Percentiles rank a stretch among this genome's conserved stretches.
phyloP scores from a whole-genome alignment of 768 basidiomycete species.

The Lentinula raphanica region DNA sequence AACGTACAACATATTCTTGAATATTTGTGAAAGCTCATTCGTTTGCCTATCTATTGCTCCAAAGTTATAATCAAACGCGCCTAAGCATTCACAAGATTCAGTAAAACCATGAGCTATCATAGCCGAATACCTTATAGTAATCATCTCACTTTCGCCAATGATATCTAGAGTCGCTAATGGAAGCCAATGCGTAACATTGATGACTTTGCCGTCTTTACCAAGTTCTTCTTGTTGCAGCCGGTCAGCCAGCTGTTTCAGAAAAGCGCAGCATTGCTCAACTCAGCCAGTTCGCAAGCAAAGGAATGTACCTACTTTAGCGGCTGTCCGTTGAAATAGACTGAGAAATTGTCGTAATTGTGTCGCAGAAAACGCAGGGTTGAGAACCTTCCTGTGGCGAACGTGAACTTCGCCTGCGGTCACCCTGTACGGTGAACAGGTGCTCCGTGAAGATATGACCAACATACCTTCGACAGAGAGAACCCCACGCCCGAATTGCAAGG shows the following conservation, averaged over 20 bases:
- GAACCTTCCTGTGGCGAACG: slow-evolving; percentile 23
- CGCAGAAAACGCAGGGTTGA: slow-evolving; percentile 23
- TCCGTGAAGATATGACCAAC: not conserved
- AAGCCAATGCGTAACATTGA: slow-evolving; percentile 19
- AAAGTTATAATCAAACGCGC: slow-evolving; percentile 20
- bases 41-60: slow-evolving; percentile 13
- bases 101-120: not conserved
- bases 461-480: slow-evolving; percentile 14
- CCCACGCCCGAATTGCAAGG: slow-evolving; percentile 18
- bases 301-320: slow-evolving; percentile 12
- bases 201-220: slow-evolving; percentile 1
- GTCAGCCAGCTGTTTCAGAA: slow-evolving; percentile 14
- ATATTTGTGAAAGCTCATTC: slow-evolving; percentile 13
- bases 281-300: not conserved
- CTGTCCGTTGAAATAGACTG: slow-evolving; percentile 18
- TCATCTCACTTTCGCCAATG: slow-evolving; percentile 20
- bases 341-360: slow-evolving; percentile 23
- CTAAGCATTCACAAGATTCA: slow-evolving; percentile 1
- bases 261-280: not conserved
- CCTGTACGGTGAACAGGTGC: not conserved
- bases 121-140: not conserved
- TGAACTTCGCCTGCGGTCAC: slow-evolving; percentile 15
- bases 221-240: slow-evolving; percentile 19
- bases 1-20: slow-evolving; percentile 14
- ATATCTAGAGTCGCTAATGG: slow-evolving; percentile 21